Evolutionary conservation across 768 basidiomycete species (phyloP).

Genomic region (Boletellus ananiceps): DNA sequence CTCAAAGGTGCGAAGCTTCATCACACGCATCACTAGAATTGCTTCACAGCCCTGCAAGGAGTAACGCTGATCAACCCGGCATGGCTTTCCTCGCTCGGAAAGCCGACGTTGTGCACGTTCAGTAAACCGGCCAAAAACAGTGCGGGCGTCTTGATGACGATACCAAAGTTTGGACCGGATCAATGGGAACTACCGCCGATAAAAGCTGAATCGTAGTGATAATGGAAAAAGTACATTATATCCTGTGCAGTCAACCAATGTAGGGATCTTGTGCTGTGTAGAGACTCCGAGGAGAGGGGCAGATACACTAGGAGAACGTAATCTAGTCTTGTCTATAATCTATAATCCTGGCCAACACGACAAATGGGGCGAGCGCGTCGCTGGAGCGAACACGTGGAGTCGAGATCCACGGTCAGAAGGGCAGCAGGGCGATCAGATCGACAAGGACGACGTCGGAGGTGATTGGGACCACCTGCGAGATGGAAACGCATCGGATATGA

Average conservation of each 20-base stretch:
- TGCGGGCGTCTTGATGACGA: slow-evolving; percentile 63
- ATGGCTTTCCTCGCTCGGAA: slow-evolving; percentile 83
- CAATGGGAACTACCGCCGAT: slow-evolving; percentile 82
- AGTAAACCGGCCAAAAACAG: slow-evolving; percentile 78
- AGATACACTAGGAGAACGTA: not conserved
- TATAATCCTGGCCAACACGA: no score
- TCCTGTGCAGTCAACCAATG: slow-evolving; percentile 9
- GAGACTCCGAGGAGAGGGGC: not conserved
- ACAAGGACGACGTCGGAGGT: no score
- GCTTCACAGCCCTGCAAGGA: slow-evolving; percentile 38
- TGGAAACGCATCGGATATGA: no score
- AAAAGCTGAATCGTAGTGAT: slow-evolving; percentile 18
- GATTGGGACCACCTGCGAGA: no score
- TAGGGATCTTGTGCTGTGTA: not conserved
- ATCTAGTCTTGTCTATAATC: no score
- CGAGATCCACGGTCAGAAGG: no score
- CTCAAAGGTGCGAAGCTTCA: slow-evolving; percentile 59
- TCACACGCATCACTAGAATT: not conserved
- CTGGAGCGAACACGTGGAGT: no score
- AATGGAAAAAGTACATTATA: slow-evolving; percentile 18
- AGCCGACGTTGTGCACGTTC: slow-evolving; percentile 78
- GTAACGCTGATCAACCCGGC: slow-evolving; percentile 81
- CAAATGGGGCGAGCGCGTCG: no score
- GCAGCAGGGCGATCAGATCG: no score
- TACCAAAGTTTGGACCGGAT: slow-evolving; percentile 81